Evolutionary conservation across 2,329 filamentous ascomycete species (phyloP).

Genomic region (Aspergillus eucalypticola): DNA sequence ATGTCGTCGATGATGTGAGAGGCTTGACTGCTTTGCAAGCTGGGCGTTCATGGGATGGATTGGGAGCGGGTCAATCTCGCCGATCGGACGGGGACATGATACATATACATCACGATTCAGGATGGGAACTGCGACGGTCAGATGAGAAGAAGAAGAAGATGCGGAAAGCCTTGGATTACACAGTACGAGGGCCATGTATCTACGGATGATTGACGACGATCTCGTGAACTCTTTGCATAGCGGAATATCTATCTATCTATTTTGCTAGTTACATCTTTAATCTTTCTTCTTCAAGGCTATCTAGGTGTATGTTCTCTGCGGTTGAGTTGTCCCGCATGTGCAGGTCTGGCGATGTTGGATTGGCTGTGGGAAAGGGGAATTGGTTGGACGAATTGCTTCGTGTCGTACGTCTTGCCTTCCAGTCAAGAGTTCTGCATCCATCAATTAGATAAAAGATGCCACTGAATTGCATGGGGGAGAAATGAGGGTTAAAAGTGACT

Average conservation of each 20-base stretch:
- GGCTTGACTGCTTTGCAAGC: constrained; percentile 26
- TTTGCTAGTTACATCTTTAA: background rate
- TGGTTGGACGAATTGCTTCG: background rate
- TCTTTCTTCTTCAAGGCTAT: background rate
- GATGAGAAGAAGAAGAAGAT: constrained; percentile 1
- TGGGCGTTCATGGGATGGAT: constrained; percentile 27
- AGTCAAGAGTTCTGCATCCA: background rate
- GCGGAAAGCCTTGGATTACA: constrained; percentile 12
- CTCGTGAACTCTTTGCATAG: constrained; percentile 26
- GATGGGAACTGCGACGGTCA: constrained; percentile 4
- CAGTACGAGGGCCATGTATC: constrained; percentile 19
- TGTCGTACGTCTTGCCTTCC: background rate
- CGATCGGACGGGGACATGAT: constrained; percentile 6
- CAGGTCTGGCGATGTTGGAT: constrained; percentile 3
- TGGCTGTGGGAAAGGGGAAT: background rate
- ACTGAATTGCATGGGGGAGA: background rate
- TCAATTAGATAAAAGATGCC: background rate
- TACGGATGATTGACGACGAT: constrained; percentile 16
- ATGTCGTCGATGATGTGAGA: constrained; percentile 74
- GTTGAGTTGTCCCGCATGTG: background rate
- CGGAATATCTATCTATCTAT: constrained; percentile 16
- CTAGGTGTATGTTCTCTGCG: too few relatives aligned
- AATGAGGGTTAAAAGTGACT: background rate
- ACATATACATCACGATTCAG: background rate
- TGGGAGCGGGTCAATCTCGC: constrained; percentile 22